Percentiles rank a stretch among this genome's conserved stretches.
phyloP scores from a whole-genome alignment of 1,284 basidiomycete genomes.

The Boletellus deceptivus region DNA sequence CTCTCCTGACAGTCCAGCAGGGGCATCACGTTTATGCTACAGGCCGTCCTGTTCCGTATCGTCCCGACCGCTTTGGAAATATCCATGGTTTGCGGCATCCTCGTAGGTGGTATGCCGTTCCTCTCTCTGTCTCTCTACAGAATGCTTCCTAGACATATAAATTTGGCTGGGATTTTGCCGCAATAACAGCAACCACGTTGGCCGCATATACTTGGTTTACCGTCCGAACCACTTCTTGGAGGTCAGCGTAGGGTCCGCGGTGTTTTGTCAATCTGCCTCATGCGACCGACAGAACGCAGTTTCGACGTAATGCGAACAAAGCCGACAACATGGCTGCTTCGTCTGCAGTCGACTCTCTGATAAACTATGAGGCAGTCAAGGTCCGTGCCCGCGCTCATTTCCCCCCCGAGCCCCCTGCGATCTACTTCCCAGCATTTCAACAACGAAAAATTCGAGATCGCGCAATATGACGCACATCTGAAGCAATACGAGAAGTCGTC shows the following conservation, averaged over 20 bases:
- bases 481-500: constrained; percentile 88
- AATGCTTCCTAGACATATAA: constrained; percentile 74
- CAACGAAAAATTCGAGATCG: constrained; percentile 90
- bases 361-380: constrained; percentile 99
- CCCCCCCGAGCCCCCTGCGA: neutral
- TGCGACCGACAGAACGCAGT: constrained; percentile 68
- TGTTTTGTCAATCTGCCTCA: constrained; percentile 1
- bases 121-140: neutral
- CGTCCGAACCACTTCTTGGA: constrained; percentile 92
- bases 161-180: constrained; percentile 96
- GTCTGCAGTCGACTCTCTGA: constrained; percentile 90
- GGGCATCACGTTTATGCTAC: constrained; percentile 94
- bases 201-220: constrained; percentile 97
- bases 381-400: constrained; percentile 38
- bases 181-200: constrained; percentile 85
- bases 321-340: constrained; percentile 97
- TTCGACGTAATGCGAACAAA: constrained; percentile 92
- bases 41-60: constrained; percentile 93
- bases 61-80: constrained; percentile 96
- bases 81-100: constrained; percentile 93
- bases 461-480: constrained; percentile 90
- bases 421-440: constrained; percentile 79
- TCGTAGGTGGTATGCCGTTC: constrained; percentile 48
- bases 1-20: constrained; percentile 41
- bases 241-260: constrained; percentile 45